Conservation (phyloP, 345 rosid species). For the Citrus medica region DNA sequence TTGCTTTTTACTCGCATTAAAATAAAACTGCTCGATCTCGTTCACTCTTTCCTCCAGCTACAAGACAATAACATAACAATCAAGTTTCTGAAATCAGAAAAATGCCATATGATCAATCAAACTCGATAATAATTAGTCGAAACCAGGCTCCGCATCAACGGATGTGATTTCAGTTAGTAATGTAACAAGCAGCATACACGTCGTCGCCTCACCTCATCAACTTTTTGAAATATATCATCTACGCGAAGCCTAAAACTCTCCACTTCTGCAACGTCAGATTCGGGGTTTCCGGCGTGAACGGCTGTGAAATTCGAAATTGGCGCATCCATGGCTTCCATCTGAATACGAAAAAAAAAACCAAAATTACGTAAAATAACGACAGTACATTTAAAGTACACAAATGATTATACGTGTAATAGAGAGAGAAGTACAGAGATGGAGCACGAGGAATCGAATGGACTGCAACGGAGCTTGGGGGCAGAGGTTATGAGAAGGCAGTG, state of each 20-base stretch:
- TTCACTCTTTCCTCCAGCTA: conserved; percentile 75
- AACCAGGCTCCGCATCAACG: neutral
- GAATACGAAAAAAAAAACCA: neutral
- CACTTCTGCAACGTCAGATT: conserved; percentile 24
- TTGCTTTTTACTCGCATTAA: conserved; percentile 33
- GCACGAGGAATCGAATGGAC: neutral
- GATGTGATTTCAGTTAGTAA: neutral
- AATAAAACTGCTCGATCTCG: conserved; percentile 63
- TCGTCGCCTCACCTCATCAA: conserved; percentile 48
- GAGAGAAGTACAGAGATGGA: neutral
- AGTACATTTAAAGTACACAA: neutral
- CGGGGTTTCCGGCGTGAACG: conserved; percentile 13
- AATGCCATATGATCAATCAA: neutral
- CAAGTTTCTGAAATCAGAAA: neutral
- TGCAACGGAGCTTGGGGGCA: neutral
- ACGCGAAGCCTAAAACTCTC: conserved; percentile 42
- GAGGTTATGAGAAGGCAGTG: neutral
- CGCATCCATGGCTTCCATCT: conserved; percentile 32
- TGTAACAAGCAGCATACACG: neutral
- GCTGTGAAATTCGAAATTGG: conserved; percentile 16
- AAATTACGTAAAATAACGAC: neutral
- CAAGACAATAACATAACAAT: conserved; percentile 1
- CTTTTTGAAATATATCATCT: conserved; percentile 52
- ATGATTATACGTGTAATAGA: neutral
- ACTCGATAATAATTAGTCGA: neutral